These are phyloP conservation scores for Lactarius akahatsu DNA, from an alignment of 768 basidiomycete species.

Conservation along the genomic window DNA sequence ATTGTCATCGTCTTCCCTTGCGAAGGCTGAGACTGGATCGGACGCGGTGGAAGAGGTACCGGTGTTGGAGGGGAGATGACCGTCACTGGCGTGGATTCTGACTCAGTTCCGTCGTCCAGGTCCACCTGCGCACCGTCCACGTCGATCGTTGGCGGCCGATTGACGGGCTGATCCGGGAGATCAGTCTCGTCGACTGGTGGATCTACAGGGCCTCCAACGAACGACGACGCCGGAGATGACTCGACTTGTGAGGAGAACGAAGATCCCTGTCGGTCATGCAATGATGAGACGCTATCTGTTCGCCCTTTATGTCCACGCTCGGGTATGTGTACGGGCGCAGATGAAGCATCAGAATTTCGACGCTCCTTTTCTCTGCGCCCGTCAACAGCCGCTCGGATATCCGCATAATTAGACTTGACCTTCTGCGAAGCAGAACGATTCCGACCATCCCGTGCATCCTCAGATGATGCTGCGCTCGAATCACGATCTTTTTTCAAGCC, in stretches of 20 bases:
- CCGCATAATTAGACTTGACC: slow-evolving; percentile 60
- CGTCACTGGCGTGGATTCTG: neutral
- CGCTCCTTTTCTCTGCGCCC: slow-evolving; percentile 49
- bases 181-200: slow-evolving; percentile 5
- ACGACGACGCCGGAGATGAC: slow-evolving; percentile 33
- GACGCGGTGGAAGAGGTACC: slow-evolving; percentile 36
- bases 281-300: slow-evolving; percentile 34
- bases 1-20: slow-evolving; percentile 82
- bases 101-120: neutral
- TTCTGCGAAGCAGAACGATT: slow-evolving; percentile 13
- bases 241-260: slow-evolving; percentile 33
- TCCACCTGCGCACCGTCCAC: slow-evolving; percentile 12
- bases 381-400: slow-evolving; percentile 73
- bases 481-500: slow-evolving; percentile 54
- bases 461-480: slow-evolving; percentile 7
- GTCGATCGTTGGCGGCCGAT: slow-evolving; percentile 6
- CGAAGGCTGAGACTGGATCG: slow-evolving; percentile 71
- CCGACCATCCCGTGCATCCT: slow-evolving; percentile 29
- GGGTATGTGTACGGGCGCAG: slow-evolving; percentile 40
- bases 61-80: slow-evolving; percentile 12
- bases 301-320: slow-evolving; percentile 33
- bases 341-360: slow-evolving; percentile 30
- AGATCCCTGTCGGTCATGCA: slow-evolving; percentile 27
- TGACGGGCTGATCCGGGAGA: neutral
- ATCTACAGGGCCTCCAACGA: slow-evolving; percentile 15